A percentile compares a stretch with the other conserved stretches of the same genome.
phyloP scores from a whole-genome alignment of 2,329 filamentous ascomycete genomes.

The Stachybotrys elegans region DNA sequence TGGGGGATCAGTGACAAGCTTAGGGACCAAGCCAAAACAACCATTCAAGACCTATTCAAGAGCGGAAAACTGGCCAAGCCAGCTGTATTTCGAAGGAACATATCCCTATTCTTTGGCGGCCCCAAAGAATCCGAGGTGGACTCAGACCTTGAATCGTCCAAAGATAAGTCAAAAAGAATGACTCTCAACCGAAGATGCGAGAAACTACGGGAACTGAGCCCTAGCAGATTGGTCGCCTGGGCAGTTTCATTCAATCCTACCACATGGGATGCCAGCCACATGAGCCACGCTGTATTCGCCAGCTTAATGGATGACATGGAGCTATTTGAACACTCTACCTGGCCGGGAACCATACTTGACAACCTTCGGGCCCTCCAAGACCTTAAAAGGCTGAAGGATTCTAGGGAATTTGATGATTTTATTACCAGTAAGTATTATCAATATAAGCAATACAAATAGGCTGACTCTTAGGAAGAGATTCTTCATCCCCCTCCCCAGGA shows the following conservation, averaged over 20 bases:
- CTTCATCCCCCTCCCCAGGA: neutral
- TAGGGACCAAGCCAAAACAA: neutral
- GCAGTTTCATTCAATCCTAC: neutral
- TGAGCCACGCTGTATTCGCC: neutral
- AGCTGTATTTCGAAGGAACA: neutral
- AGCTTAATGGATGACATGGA: neutral
- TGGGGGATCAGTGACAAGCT: neutral
- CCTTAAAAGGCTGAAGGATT: neutral
- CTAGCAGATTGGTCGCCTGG: neutral
- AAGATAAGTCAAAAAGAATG: neutral
- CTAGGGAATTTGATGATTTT: neutral
- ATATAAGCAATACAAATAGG: neutral
- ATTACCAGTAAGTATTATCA: neutral
- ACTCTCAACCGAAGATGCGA: neutral
- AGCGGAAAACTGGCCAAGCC: neutral
- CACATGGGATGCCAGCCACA: neutral
- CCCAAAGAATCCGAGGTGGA: neutral
- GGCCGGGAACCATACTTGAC: neutral
- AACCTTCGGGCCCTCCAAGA: neutral
- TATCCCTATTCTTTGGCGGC: neutral
- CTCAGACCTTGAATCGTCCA: neutral
- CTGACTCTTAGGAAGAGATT: neutral
- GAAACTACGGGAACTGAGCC: neutral
- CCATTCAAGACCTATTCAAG: neutral
- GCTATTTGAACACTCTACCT: neutral